Evolutionary conservation across 2,329 filamentous ascomycete genomes (phyloP).

Genomic region (Leptodontidium sp.): DNA sequence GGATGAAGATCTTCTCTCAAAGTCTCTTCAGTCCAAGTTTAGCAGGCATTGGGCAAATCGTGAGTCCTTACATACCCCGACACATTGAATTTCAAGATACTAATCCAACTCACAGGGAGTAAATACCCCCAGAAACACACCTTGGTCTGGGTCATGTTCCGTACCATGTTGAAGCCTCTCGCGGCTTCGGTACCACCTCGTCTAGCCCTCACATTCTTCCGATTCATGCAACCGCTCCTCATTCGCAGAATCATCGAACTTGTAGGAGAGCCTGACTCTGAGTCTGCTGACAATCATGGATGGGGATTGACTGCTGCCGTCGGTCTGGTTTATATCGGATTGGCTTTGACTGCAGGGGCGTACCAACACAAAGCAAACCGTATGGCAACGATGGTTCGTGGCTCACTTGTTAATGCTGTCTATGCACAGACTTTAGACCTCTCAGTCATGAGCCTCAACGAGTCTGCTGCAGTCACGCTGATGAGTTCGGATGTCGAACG

Average conservation of each 20-base stretch:
- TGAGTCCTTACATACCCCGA: constrained; percentile 8
- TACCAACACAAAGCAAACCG: constrained; percentile 42
- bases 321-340: constrained; percentile 35
- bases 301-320: constrained; percentile 37
- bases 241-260: constrained; percentile 31
- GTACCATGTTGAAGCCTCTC: constrained; percentile 31
- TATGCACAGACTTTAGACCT: constrained; percentile 43
- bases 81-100: neutral
- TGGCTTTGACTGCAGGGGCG: constrained; percentile 33
- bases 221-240: constrained; percentile 38
- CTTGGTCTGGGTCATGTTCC: constrained; percentile 33
- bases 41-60: constrained; percentile 30
- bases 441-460: constrained; percentile 36
- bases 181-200: constrained; percentile 31
- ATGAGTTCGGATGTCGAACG: constrained; percentile 42
- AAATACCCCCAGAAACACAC: constrained; percentile 33
- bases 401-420: constrained; percentile 41
- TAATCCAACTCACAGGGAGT: constrained; percentile 23
- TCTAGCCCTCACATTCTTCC: constrained; percentile 33
- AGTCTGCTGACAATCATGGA: constrained; percentile 29
- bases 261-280: constrained; percentile 29
- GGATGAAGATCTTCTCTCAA: constrained; percentile 32
- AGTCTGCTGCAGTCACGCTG: constrained; percentile 43
- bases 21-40: constrained; percentile 29
- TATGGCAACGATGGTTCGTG: constrained; percentile 40